A percentile compares a stretch with the other conserved stretches of the same genome.
Evolutionary conservation across 2,329 filamentous ascomycete genomes (phyloP).

Genomic region (Fonsecaea multimorphosa): DNA sequence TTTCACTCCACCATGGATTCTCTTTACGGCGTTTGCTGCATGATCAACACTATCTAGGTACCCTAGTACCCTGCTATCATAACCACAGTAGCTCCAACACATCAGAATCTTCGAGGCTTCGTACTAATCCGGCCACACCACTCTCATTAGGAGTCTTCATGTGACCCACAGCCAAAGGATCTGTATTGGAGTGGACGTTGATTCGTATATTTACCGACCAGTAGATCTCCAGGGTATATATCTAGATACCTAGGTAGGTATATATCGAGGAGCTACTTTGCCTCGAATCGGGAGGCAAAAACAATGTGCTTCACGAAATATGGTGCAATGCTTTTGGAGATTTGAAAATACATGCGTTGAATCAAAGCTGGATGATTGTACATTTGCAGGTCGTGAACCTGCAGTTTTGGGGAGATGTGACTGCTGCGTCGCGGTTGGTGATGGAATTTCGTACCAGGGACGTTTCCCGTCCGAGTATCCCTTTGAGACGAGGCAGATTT

Average conservation of each 20-base stretch:
- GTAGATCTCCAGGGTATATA: background rate
- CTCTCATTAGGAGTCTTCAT: background rate
- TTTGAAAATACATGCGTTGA: background rate
- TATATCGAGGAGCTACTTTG: background rate
- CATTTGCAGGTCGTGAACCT: background rate
- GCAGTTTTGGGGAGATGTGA: background rate
- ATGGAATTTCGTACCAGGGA: background rate
- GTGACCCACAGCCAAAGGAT: background rate
- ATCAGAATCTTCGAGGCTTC: too few species aligned
- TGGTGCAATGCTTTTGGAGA: background rate
- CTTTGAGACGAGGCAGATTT: background rate
- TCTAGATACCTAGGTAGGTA: background rate
- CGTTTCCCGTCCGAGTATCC: background rate
- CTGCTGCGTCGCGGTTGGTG: background rate
- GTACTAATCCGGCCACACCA: too few species aligned
- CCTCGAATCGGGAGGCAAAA: background rate
- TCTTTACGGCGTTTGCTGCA: too few species aligned
- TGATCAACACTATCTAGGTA: too few species aligned
- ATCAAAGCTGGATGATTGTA: constrained; percentile 1
- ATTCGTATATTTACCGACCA: background rate
- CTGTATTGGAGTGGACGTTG: background rate
- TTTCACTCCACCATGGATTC: background rate
- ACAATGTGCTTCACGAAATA: background rate
- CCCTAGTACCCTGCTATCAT: too few species aligned
- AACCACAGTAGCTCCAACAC: too few species aligned